phyloP scores from a whole-genome alignment of 306 rosid genomes.

The Gastrolobium villosum region DNA sequence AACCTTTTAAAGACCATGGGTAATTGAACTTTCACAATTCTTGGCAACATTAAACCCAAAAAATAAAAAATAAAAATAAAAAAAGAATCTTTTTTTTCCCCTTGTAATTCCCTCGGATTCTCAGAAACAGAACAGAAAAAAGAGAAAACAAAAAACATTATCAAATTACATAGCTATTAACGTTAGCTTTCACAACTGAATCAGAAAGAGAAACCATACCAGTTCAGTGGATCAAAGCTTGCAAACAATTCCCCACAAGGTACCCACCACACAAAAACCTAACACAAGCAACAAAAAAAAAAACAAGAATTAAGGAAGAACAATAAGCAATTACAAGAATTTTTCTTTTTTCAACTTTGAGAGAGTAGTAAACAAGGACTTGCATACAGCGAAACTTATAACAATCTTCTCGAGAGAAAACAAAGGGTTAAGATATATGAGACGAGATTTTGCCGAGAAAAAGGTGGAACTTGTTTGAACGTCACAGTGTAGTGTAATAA shows the following conservation, averaged over 20 bases:
- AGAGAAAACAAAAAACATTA: background rate
- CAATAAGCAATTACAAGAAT: background rate
- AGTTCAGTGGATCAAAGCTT: slow-evolving; percentile 57
- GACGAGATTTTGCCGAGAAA: slow-evolving; percentile 30
- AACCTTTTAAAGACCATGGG: slow-evolving; percentile 1
- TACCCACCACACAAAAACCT: slow-evolving; percentile 49
- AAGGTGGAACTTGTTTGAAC: slow-evolving; percentile 40
- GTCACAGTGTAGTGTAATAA: slow-evolving; percentile 52
- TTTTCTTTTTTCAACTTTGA: background rate
- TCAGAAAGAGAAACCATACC: slow-evolving; percentile 43
- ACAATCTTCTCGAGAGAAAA: slow-evolving; percentile 11
- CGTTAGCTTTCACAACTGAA: slow-evolving; percentile 32
- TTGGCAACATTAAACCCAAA: background rate
- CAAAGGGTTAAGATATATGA: background rate
- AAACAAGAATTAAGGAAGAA: slow-evolving; percentile 38
- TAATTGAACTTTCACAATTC: slow-evolving; percentile 19
- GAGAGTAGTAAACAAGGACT: background rate
- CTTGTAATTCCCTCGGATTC: slow-evolving; percentile 36
- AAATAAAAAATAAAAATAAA: background rate
- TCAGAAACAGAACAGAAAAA: slow-evolving; percentile 34
- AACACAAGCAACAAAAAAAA: slow-evolving; percentile 32
- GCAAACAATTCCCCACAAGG: slow-evolving; percentile 21
- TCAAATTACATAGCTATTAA: slow-evolving; percentile 29
- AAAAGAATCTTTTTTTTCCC: background rate
- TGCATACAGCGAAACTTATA: slow-evolving; percentile 38